These are phyloP conservation scores for Xylariaceae sp. DNA, from an alignment of 2,329 filamentous ascomycete genomes.

Conservation along the genomic window DNA sequence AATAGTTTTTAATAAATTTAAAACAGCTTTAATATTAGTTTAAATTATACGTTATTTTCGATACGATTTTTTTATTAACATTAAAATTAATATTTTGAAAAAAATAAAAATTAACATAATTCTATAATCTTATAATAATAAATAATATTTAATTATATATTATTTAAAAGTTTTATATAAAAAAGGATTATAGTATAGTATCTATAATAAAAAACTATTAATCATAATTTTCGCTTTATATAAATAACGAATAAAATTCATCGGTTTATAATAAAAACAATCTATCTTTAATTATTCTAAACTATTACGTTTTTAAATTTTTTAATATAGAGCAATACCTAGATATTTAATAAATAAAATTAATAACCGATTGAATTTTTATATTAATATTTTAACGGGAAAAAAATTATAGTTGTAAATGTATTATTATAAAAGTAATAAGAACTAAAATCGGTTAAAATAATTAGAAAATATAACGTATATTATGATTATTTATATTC, in stretches of 20 bases:
- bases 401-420: not conserved
- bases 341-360: not conserved
- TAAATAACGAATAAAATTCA: not conserved
- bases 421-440: not conserved
- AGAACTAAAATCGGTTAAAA: not conserved
- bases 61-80: not conserved
- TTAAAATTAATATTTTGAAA: not conserved
- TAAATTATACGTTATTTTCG: not conserved
- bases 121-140: not conserved
- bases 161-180: conserved; percentile 1
- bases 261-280: not conserved
- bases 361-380: not conserved
- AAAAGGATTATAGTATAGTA: not conserved
- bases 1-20: not conserved
- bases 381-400: not conserved
- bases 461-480: not conserved
- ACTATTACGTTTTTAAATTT: not conserved
- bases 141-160: not conserved
- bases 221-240: not conserved
- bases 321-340: not conserved
- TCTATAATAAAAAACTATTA: too few relatives aligned
- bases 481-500: not conserved
- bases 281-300: not conserved
- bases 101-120: not conserved
- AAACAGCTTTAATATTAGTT: not conserved